Percentiles rank a stretch among this genome's conserved stretches.
Conservation (phyloP, 768 basidiomycete genomes). For the Hericium alpestre region DNA sequence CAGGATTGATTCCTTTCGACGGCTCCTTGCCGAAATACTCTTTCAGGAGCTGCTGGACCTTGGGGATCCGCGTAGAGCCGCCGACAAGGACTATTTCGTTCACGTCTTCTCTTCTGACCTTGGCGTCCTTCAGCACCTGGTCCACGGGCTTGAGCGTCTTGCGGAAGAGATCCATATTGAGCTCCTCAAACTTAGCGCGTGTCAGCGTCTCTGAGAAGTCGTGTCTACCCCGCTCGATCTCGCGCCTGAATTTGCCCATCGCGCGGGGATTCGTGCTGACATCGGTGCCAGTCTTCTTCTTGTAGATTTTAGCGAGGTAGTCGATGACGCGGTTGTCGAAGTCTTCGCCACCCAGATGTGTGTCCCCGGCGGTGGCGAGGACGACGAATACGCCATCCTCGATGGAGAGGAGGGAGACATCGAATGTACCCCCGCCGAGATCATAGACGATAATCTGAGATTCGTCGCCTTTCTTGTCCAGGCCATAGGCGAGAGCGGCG, state of each 20-base stretch:
- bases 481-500: conserved; percentile 94
- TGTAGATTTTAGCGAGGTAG: conserved; percentile 47
- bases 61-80: conserved; percentile 98
- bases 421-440: conserved; percentile 97
- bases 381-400: conserved; percentile 53
- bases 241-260: conserved; percentile 46
- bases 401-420: conserved; percentile 83
- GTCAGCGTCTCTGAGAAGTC: conserved; percentile 97
- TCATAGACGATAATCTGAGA: conserved; percentile 97
- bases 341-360: conserved; percentile 55
- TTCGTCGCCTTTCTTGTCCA: conserved; percentile 92
- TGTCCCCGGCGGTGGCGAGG: conserved; percentile 55
- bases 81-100: conserved; percentile 91
- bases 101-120: conserved; percentile 94
- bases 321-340: conserved; percentile 38
- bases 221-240: conserved; percentile 52
- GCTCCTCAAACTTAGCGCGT: conserved; percentile 96
- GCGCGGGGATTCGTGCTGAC: conserved; percentile 37
- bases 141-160: conserved; percentile 99
- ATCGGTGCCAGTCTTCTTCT: conserved; percentile 39
- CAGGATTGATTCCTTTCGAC: conserved; percentile 97
- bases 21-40: conserved; percentile 94
- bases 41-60: conserved; percentile 96
- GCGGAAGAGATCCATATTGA: conserved; percentile 98
- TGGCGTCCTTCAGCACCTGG: conserved; percentile 95